Evolutionary conservation across 768 basidiomycete genomes (phyloP).

Genomic region (Lentinus tigrinus): DNA sequence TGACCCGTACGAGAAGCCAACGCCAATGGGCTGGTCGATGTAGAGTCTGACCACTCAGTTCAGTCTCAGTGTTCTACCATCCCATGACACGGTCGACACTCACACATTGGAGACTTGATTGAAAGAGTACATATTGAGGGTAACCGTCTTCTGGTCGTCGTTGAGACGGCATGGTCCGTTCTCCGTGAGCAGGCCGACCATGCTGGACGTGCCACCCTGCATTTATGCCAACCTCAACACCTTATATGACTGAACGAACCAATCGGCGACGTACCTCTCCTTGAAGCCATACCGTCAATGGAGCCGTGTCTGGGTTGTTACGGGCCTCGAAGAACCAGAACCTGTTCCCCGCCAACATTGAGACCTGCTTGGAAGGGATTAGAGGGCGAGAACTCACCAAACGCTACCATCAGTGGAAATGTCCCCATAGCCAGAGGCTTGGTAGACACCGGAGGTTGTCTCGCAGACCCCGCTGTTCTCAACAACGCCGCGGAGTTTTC

Average conservation of each 20-base stretch:
- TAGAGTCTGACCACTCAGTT: conserved; percentile 35
- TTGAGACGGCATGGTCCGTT: conserved; percentile 44
- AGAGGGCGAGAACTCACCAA: conserved; percentile 37
- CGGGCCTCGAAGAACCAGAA: conserved; percentile 71
- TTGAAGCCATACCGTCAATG: conserved; percentile 68
- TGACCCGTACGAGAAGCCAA: conserved; percentile 60
- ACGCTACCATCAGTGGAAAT: conserved; percentile 54
- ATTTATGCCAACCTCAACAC: background rate
- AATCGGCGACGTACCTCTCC: conserved; percentile 36
- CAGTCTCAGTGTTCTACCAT: too few relatives aligned
- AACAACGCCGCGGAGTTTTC: conserved; percentile 47
- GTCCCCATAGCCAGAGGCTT: conserved; percentile 66
- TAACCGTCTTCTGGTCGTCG: conserved; percentile 49
- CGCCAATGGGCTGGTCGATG: conserved; percentile 62
- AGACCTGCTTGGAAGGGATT: conserved; percentile 45
- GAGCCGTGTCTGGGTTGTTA: conserved; percentile 55
- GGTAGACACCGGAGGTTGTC: conserved; percentile 57
- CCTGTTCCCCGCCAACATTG: conserved; percentile 37
- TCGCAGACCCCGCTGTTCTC: conserved; percentile 68
- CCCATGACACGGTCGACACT: background rate
- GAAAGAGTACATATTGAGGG: conserved; percentile 56
- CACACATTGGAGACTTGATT: conserved; percentile 52
- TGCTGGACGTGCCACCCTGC: conserved; percentile 39
- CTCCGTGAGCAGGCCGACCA: conserved; percentile 41
- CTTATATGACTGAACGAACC: background rate